Base-by-base conservation (phyloP, 768 basidiomycete genomes). In the Asterophora lycoperdoides region DNA sequence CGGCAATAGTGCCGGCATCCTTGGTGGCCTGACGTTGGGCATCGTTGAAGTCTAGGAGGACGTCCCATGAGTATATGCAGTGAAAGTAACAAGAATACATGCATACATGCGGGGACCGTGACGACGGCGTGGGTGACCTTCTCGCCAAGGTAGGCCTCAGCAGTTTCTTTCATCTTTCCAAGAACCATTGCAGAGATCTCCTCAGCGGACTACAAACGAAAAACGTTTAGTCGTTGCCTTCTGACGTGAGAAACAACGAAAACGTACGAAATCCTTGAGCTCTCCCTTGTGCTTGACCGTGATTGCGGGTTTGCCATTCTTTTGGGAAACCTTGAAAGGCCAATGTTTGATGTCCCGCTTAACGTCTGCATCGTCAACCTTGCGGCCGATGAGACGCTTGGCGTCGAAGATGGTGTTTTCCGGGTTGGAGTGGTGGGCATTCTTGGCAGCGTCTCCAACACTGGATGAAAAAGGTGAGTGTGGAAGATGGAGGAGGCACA, bases 1-100 rank as follows among this genome's bases (percentile, higher is more conserved):
- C 94, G 35, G 94, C 89, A 61, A 97, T 96, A 34, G 86, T 85
- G 61, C 93, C 93, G 51, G 95, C 92, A 63, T 98, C 95, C 75
- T 97, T 98, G 71, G 95, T 97, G 13, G 95, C 95, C 68, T 97
- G 95, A 66, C 94, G 91, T 72, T 98, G 95, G 62, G 95, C 93
- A 74, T 97, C 94, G 68, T 98, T 97, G 84, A 95, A 96, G 80
- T 94, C 83, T 86, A 36, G 0, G 33, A 37, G 61, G 43, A n/a
- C 28, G 8, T 14, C 14, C 26, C 7, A 1, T 15, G 15, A 13
- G 8, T n/a, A 14, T 13, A 28, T 10, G 39, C 23, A 20, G 19
- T 1, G 9, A 4, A 7, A 23, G 14, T 18, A 40, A 14, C 5
- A 17, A 41, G 14, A 18, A 63, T 54, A 41, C 29, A 70, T 84